These are phyloP conservation scores for Rhynchospora pubera DNA, from an alignment of 176 grass and related monocot genomes.

Conservation along the genomic window DNA sequence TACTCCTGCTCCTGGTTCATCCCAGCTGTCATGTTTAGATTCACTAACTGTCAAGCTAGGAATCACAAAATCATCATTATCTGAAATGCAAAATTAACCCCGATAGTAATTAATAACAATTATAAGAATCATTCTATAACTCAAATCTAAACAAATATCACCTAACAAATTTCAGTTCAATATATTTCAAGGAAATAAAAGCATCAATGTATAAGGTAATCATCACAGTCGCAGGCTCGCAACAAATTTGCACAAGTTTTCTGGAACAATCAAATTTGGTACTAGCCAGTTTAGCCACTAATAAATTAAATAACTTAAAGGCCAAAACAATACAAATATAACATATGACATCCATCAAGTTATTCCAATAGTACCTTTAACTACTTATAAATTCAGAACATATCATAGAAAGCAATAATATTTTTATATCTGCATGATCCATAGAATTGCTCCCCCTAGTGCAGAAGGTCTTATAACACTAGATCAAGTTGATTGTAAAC, in stretches of 20 bases:
- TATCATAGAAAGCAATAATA: background rate
- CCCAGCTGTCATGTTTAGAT: slow-evolving; percentile 52
- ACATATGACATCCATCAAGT: background rate
- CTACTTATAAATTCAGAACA: background rate
- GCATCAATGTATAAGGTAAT: background rate
- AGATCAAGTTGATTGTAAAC: background rate
- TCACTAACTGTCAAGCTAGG: slow-evolving; percentile 65
- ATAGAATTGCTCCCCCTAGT: background rate
- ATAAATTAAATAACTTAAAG: background rate
- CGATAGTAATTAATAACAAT: background rate
- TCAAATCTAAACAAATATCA: background rate
- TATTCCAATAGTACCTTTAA: background rate
- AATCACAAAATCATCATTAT: slow-evolving; percentile 91
- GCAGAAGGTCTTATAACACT: too few species aligned
- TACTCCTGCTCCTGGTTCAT: slow-evolving; percentile 34
- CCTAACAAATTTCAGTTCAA: background rate
- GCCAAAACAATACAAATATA: background rate
- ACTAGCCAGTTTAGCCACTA: too few species aligned
- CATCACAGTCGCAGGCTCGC: background rate
- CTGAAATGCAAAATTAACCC: slow-evolving; percentile 30
- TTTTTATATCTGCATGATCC: background rate
- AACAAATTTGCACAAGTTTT: too few species aligned
- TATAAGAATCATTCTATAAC: background rate
- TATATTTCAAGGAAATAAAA: background rate
- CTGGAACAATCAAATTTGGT: too few species aligned